Conservation (phyloP, 1,139 yeast genomes). For the Scheffersomyces segobiensis region DNA sequence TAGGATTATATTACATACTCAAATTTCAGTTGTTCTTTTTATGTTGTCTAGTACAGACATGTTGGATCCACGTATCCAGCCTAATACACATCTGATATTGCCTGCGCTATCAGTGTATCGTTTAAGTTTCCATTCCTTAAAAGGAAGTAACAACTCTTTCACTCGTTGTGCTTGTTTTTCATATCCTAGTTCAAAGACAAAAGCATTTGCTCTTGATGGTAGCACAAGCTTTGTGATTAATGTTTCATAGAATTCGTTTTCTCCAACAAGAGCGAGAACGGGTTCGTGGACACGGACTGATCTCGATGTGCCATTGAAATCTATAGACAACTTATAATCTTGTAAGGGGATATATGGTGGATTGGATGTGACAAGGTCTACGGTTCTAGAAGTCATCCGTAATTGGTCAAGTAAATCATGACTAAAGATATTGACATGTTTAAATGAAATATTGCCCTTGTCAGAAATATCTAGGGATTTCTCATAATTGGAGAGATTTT, state of each 20-base stretch:
- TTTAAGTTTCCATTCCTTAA: conserved; percentile 29
- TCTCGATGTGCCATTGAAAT: conserved; percentile 41
- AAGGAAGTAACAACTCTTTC: conserved; percentile 6
- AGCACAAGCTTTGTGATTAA: conserved; percentile 46
- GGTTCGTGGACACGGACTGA: conserved; percentile 82
- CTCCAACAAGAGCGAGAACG: conserved; percentile 70
- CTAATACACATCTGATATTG: conserved; percentile 40
- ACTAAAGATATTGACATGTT: conserved; percentile 8
- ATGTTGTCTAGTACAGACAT: background rate
- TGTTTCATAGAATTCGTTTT: conserved; percentile 65
- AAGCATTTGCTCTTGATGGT: conserved; percentile 38
- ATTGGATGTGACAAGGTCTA: conserved; percentile 69
- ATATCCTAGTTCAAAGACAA: conserved; percentile 46
- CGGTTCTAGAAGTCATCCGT: background rate
- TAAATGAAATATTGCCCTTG: conserved; percentile 7
- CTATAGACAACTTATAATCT: conserved; percentile 36
- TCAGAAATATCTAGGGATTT: background rate
- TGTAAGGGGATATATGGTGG: conserved; percentile 80
- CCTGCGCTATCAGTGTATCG: conserved; percentile 27
- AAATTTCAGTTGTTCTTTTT: background rate
- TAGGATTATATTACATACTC: too few species aligned
- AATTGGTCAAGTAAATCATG: background rate
- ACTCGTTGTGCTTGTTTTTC: conserved; percentile 33
- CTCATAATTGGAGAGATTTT: conserved; percentile 33
- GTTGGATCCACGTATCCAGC: conserved; percentile 22